A percentile compares a stretch with the other conserved stretches of the same genome.
These are phyloP conservation scores for Ophiostoma sp. DNA, from an alignment of 2,329 filamentous ascomycete genomes.

Conservation along the genomic window DNA sequence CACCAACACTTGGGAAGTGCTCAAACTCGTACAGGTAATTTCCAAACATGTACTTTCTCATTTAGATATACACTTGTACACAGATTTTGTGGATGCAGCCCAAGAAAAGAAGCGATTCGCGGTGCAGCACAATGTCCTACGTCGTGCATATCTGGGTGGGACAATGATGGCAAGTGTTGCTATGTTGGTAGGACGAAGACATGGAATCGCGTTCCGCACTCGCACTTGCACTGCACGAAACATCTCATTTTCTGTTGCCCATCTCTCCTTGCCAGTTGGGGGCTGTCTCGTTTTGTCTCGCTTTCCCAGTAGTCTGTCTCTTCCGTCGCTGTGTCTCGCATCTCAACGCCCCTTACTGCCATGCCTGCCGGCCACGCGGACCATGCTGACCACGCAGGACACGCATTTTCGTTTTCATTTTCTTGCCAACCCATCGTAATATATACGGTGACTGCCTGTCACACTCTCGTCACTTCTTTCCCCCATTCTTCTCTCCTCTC, in stretches of 20 bases:
- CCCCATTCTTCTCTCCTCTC: background rate
- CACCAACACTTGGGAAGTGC: background rate
- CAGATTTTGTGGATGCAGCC: background rate
- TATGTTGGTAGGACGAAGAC: background rate
- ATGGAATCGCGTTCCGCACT: background rate
- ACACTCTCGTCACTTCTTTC: background rate
- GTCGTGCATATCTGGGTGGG: background rate
- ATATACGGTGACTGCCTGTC: background rate
- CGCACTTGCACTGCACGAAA: background rate
- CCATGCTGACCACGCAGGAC: background rate
- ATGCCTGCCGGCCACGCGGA: constrained; percentile 13
- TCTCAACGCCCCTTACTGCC: background rate
- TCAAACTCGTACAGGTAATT: background rate
- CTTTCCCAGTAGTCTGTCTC: background rate
- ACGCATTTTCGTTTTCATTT: background rate
- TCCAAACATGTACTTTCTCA: background rate
- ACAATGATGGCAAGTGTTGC: background rate
- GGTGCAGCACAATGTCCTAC: background rate
- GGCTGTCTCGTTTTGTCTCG: background rate
- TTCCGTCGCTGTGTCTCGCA: background rate
- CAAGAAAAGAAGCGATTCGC: background rate
- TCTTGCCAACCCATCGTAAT: background rate
- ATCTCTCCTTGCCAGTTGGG: background rate
- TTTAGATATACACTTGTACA: background rate
- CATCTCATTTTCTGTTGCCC: background rate